Base-by-base conservation (phyloP, 352 stramenopile species). In the Globisporangium cystogenes region DNA sequence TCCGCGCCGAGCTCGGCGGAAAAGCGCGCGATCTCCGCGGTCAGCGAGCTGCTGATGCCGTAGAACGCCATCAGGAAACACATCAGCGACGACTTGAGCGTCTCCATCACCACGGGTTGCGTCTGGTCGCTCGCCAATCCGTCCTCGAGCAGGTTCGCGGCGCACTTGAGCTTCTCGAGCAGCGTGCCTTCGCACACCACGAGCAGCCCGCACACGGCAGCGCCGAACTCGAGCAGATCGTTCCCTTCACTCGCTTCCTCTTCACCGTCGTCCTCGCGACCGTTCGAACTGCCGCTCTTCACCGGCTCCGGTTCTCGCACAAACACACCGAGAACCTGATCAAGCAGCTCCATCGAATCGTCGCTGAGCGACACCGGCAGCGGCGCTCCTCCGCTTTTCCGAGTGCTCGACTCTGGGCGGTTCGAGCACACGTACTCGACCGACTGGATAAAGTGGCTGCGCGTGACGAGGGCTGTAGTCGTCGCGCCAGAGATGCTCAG, bases 11-110 rank as follows among this genome's bases (percentile, higher is more conserved):
- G 56, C 21, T 90, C 70, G 0, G 82, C 78, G 0, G 80, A 93
- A 43, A 79, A 85, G 2, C 82, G 80, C 3, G 82, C 77, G 15
- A 91, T 55, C 20, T 93, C 82, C 1, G 75, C 72, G 33, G 76
- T 87, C 12, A 89, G 51, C 8, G 80, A 91, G 53, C 74, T 88
- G 37, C 78, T 91, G 64, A 93, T 87, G 27, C 76, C 82, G 59
- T 91, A 93, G 47, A 93, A 89, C 12, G 76, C 71, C 68, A 93
- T 91, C 21, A 93, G 62, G 55, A 89, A 90, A 51, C 74, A 82
- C 64, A 72, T 88, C 23, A 93, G 67, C 49, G 59, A 75, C 8
- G 67, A 72, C 62, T 76, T 82, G 45, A 92, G 71, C 1, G 66
- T 87, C 50, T 83, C 73, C 16, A 89, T 53, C 26, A 67, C 65